These are phyloP conservation scores for Nicotiana otophora DNA, from an alignment of 257 asterid genomes.

Conservation along the genomic window DNA sequence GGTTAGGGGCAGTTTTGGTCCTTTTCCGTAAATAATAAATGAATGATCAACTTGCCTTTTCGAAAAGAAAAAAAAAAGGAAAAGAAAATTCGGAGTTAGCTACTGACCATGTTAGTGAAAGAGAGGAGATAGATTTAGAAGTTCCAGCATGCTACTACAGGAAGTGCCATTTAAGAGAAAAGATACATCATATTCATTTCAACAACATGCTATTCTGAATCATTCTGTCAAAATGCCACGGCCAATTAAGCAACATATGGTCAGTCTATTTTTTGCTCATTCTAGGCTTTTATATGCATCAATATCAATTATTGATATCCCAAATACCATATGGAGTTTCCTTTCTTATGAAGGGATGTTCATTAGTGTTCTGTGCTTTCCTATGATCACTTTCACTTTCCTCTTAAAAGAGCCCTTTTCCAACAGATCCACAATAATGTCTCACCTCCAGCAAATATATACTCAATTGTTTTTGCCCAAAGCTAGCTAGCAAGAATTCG, in stretches of 20 bases:
- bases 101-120: not conserved
- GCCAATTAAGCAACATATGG: not conserved
- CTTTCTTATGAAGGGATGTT: not conserved
- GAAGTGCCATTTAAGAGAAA: not conserved
- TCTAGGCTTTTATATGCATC: not conserved
- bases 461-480: not conserved
- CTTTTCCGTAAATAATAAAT: not conserved
- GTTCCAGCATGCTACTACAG: not conserved
- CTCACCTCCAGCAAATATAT: not conserved
- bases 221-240: not conserved
- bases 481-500: not conserved
- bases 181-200: not conserved
- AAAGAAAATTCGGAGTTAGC: not conserved
- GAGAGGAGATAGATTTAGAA: not conserved
- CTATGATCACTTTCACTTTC: not conserved
- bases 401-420: not conserved
- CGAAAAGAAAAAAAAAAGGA: not conserved
- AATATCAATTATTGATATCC: not conserved
- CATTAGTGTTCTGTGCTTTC: not conserved
- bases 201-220: too few species aligned
- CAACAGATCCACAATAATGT: not conserved
- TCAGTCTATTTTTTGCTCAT: not conserved
- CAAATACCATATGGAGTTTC: not conserved
- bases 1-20: too few species aligned
- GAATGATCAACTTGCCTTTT: not conserved